A percentile compares a stretch with the other conserved stretches of the same genome.
These are phyloP conservation scores for Fragilaria radians DNA, from an alignment of 108 stramenopile genomes.

Conservation along the genomic window DNA sequence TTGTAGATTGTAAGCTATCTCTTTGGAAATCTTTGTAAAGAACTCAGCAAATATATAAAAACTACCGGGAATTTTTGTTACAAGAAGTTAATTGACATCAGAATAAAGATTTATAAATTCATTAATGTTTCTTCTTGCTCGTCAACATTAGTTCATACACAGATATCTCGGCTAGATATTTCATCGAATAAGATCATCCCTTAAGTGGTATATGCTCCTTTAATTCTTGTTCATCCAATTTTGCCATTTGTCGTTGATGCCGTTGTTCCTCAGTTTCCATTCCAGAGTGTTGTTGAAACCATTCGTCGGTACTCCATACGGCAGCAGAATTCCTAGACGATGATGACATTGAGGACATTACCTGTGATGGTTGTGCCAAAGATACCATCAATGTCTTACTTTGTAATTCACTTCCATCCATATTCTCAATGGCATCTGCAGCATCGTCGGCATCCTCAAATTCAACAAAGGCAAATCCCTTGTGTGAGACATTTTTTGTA, in stretches of 20 bases:
- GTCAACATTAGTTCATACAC: too few relatives aligned
- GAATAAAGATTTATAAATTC: neutral
- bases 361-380: slow-evolving; percentile 69
- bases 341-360: slow-evolving; percentile 33
- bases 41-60: neutral
- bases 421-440: slow-evolving; percentile 90
- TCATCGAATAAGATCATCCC: too few relatives aligned
- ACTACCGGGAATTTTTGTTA: neutral
- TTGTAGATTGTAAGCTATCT: neutral
- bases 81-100: neutral
- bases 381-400: slow-evolving; percentile 81
- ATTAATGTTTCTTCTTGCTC: neutral
- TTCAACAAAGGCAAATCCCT: slow-evolving; percentile 93
- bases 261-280: slow-evolving; percentile 17
- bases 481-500: slow-evolving; percentile 47
- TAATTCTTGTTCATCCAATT: neutral
- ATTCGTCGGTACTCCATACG: slow-evolving; percentile 82
- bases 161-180: too few relatives aligned
- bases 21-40: neutral
- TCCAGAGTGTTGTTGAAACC: slow-evolving; percentile 37
- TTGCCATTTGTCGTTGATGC: slow-evolving; percentile 8
- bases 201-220: slow-evolving; percentile 1
- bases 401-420: slow-evolving; percentile 89
- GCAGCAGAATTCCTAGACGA: slow-evolving; percentile 37
- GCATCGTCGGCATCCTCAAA: slow-evolving; percentile 83